Evolutionary conservation across 768 basidiomycete genomes (phyloP).

Genomic region (Rhodotorula diobovata): DNA sequence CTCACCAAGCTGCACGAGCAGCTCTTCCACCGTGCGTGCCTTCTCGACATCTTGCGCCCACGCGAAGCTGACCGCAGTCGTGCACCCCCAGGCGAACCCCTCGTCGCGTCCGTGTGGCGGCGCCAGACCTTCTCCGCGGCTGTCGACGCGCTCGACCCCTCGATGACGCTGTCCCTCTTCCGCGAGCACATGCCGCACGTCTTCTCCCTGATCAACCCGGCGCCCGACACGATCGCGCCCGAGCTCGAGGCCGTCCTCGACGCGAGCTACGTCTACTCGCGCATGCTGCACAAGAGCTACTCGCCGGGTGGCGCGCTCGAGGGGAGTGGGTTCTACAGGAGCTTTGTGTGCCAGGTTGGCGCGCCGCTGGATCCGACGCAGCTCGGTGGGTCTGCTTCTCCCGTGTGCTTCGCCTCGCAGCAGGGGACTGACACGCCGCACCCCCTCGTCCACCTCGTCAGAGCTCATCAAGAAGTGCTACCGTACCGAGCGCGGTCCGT

Average conservation of each 20-base stretch:
- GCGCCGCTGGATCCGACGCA: conserved; percentile 68
- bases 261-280: conserved; percentile 70
- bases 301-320: conserved; percentile 57
- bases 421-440: neutral
- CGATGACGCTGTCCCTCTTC: conserved; percentile 65
- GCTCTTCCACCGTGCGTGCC: conserved; percentile 67
- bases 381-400: conserved; percentile 48
- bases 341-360: conserved; percentile 78
- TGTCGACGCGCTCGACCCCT: conserved; percentile 68
- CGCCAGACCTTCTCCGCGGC: conserved; percentile 84
- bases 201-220: conserved; percentile 54
- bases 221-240: conserved; percentile 42
- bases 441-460: neutral
- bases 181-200: conserved; percentile 67
- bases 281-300: conserved; percentile 66
- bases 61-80: too few species aligned
- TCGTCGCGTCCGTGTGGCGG: conserved; percentile 85
- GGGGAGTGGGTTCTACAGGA: conserved; percentile 65
- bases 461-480: conserved; percentile 79
- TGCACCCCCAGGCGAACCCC: conserved; percentile 65
- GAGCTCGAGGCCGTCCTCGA: conserved; percentile 62
- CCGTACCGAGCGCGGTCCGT: conserved; percentile 56
- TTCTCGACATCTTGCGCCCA: neutral
- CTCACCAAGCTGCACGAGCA: conserved; percentile 82
- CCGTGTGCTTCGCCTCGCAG: neutral